Evolutionary conservation across 306 rosid species (phyloP).

Genomic region (Cicer judaicum): DNA sequence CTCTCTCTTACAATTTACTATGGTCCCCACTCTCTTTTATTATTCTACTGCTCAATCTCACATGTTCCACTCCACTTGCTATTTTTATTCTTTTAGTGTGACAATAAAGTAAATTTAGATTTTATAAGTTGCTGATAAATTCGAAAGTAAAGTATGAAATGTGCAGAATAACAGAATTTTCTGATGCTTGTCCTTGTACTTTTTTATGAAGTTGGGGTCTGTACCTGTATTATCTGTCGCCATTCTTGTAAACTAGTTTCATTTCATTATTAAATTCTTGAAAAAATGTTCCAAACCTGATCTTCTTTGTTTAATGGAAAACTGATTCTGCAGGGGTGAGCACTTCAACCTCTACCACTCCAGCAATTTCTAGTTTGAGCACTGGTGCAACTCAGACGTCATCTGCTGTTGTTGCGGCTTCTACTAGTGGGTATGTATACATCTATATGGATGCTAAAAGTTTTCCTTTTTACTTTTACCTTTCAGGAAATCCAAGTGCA

Average conservation of each 20-base stretch:
- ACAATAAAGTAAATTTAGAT: neutral
- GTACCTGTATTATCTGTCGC: neutral
- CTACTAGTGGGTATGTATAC: constrained; percentile 75
- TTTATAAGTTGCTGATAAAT: neutral
- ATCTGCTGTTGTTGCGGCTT: constrained; percentile 65
- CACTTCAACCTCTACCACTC: constrained; percentile 57
- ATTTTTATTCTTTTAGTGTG: too few relatives aligned
- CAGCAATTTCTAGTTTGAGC: constrained; percentile 57
- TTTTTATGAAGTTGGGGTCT: constrained; percentile 13
- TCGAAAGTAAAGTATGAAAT: constrained; percentile 17
- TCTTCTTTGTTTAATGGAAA: constrained; percentile 18
- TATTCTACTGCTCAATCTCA: too few relatives aligned
- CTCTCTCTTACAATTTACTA: too few relatives aligned
- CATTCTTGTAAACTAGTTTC: neutral
- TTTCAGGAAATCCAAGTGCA: neutral
- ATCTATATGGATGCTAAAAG: neutral
- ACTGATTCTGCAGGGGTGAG: constrained; percentile 57
- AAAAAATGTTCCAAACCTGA: constrained; percentile 22
- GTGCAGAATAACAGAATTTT: neutral
- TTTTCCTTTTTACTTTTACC: neutral
- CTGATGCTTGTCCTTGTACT: constrained; percentile 22
- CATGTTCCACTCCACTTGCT: too few relatives aligned
- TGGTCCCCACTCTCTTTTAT: too few relatives aligned
- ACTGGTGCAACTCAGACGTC: constrained; percentile 64
- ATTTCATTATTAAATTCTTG: constrained; percentile 4